Percentiles rank a stretch among this genome's conserved stretches.
phyloP scores from a whole-genome alignment of 495 filamentous ascomycete genomes.

The Chlorociboria aeruginascens region DNA sequence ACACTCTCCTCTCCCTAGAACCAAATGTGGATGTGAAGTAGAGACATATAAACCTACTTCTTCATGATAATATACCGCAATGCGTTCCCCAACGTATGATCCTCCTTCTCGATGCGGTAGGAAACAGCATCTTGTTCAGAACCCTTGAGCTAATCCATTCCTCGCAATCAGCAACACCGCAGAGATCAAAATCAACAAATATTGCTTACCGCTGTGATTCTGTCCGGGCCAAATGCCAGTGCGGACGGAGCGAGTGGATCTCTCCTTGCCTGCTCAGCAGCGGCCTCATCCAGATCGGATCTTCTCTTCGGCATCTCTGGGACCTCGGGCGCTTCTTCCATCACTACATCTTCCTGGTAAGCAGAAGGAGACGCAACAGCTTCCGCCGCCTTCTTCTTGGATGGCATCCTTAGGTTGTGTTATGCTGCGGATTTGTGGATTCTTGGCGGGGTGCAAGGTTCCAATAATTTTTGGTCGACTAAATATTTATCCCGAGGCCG shows the following conservation, averaged over 20 bases:
- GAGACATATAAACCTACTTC: constrained; percentile 49
- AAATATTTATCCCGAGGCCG: neutral
- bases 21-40: neutral
- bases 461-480: neutral
- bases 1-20: neutral
- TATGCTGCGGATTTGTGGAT: neutral
- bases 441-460: constrained; percentile 4
- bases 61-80: constrained; percentile 95
- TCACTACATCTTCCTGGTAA: constrained; percentile 33
- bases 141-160: constrained; percentile 46
- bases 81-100: constrained; percentile 91
- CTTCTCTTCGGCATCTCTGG: no score
- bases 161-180: neutral
- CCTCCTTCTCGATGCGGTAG: constrained; percentile 85
- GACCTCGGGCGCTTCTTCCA: constrained; percentile 36
- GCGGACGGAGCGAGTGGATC: no score
- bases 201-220: no score
- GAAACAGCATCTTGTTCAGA: constrained; percentile 53
- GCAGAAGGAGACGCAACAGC: constrained; percentile 7
- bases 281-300: no score
- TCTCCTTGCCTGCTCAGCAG: no score
- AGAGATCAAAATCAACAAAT: no score
- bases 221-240: no score
- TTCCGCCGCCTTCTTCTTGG: constrained; percentile 9
- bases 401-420: constrained; percentile 12